These are phyloP conservation scores for Chaetoceros tenuissimus DNA, from an alignment of 108 stramenopile genomes.

Conservation along the genomic window DNA sequence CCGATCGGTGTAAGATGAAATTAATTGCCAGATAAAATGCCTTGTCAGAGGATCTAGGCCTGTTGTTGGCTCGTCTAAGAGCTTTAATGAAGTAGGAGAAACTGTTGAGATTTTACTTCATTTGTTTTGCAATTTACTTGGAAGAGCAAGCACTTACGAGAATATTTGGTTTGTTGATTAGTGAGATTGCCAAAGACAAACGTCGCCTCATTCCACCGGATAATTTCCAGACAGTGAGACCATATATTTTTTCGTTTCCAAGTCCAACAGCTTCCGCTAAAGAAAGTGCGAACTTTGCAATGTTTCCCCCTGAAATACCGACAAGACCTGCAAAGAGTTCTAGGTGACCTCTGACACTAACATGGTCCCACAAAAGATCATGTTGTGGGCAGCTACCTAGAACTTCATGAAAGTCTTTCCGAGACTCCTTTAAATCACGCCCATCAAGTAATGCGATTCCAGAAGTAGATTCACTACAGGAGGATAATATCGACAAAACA, in stretches of 20 bases:
- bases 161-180: slow-evolving; percentile 67
- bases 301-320: slow-evolving; percentile 30
- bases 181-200: slow-evolving; percentile 78
- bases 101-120: no score
- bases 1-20: slow-evolving; percentile 34
- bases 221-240: slow-evolving; percentile 30
- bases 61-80: slow-evolving; percentile 28
- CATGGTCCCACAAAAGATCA: slow-evolving; percentile 50
- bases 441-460: slow-evolving; percentile 56
- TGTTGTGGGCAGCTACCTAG: slow-evolving; percentile 75
- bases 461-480: slow-evolving; percentile 32
- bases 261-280: slow-evolving; percentile 45
- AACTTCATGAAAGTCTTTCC: slow-evolving; percentile 25
- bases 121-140: no score
- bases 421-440: slow-evolving; percentile 31
- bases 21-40: slow-evolving; percentile 41
- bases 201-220: slow-evolving; percentile 91
- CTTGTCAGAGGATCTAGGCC: slow-evolving; percentile 63
- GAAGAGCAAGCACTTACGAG: no score
- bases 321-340: slow-evolving; percentile 59
- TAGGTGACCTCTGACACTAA: slow-evolving; percentile 58
- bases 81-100: no score
- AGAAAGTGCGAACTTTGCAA: slow-evolving; percentile 25
- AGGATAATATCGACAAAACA: slow-evolving; percentile 47
- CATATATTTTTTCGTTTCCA: slow-evolving; percentile 34